Evolutionary conservation across 2,329 filamentous ascomycete genomes (phyloP).

Genomic region (Incumbomyces delicatus): DNA sequence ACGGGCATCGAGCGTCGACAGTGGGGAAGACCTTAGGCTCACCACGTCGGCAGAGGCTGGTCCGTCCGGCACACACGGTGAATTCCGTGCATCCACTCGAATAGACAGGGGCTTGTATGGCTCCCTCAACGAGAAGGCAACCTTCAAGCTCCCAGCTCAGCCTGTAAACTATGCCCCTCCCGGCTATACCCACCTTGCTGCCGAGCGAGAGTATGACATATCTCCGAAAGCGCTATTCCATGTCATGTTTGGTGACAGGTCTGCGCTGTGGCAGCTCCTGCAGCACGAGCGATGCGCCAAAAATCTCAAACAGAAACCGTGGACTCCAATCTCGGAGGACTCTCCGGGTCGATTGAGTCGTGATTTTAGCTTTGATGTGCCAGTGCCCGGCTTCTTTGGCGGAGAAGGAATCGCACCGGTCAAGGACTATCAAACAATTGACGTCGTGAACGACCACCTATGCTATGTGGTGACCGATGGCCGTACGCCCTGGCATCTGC

Average conservation of each 20-base stretch:
- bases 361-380: slow-evolving; percentile 71
- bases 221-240: slow-evolving; percentile 93
- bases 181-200: slow-evolving; percentile 64
- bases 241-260: slow-evolving; percentile 92
- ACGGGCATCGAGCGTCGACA: slow-evolving; percentile 67
- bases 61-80: slow-evolving; percentile 29
- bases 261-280: slow-evolving; percentile 82
- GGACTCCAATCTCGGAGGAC: slow-evolving; percentile 57
- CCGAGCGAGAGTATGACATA: slow-evolving; percentile 77
- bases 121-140: slow-evolving; percentile 40
- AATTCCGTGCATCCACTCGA: slow-evolving; percentile 49
- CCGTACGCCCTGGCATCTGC: slow-evolving; percentile 70
- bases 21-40: slow-evolving; percentile 75
- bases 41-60: slow-evolving; percentile 52
- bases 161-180: slow-evolving; percentile 76
- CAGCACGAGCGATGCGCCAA: slow-evolving; percentile 74
- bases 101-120: slow-evolving; percentile 53
- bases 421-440: slow-evolving; percentile 76
- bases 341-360: slow-evolving; percentile 54
- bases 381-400: slow-evolving; percentile 56
- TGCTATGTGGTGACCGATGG: slow-evolving; percentile 59
- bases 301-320: slow-evolving; percentile 77
- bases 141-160: slow-evolving; percentile 71
- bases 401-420: slow-evolving; percentile 51
- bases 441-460: slow-evolving; percentile 67